Evolutionary conservation across 2,329 filamentous ascomycete species (phyloP).

Genomic region (Orbilia brochopaga): DNA sequence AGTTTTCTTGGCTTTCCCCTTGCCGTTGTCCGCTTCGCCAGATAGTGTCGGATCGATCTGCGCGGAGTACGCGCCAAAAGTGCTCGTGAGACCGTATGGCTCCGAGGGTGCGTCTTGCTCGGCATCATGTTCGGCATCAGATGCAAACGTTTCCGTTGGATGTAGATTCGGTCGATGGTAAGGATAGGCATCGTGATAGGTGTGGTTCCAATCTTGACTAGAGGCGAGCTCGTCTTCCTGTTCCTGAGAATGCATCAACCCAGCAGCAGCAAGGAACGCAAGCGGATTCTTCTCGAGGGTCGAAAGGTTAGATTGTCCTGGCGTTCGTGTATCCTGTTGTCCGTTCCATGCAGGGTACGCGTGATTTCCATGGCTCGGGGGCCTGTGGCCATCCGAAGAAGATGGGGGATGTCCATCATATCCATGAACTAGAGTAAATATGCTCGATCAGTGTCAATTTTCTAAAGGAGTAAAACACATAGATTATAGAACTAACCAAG

Average conservation of each 20-base stretch:
- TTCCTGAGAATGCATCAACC: constrained; percentile 44
- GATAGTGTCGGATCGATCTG: constrained; percentile 25
- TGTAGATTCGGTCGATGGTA: constrained; percentile 28
- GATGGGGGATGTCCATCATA: constrained; percentile 23
- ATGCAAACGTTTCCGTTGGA: constrained; percentile 29
- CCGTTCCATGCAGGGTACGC: constrained; percentile 17
- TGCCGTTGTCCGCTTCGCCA: constrained; percentile 9
- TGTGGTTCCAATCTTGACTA: constrained; percentile 12
- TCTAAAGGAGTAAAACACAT: not conserved
- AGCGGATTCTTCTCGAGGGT: constrained; percentile 50
- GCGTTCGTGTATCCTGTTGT: constrained; percentile 11
- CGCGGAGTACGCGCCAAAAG: constrained; percentile 11
- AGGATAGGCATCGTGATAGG: constrained; percentile 28
- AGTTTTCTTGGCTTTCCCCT: constrained; percentile 21
- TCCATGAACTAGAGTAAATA: constrained; percentile 27
- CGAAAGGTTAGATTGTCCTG: constrained; percentile 16
- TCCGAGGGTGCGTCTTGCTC: constrained; percentile 34
- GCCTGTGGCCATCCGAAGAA: constrained; percentile 1
- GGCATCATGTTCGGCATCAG: constrained; percentile 22
- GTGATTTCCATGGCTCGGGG: not conserved
- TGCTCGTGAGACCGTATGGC: constrained; percentile 24
- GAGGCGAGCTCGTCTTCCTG: constrained; percentile 23
- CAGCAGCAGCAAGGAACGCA: constrained; percentile 52
- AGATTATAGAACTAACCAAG: constrained; percentile 7
- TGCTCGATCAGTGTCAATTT: not conserved